These are phyloP conservation scores for Suhomyces coccinellae DNA, from an alignment of 1,139 yeast species.

Conservation along the genomic window DNA sequence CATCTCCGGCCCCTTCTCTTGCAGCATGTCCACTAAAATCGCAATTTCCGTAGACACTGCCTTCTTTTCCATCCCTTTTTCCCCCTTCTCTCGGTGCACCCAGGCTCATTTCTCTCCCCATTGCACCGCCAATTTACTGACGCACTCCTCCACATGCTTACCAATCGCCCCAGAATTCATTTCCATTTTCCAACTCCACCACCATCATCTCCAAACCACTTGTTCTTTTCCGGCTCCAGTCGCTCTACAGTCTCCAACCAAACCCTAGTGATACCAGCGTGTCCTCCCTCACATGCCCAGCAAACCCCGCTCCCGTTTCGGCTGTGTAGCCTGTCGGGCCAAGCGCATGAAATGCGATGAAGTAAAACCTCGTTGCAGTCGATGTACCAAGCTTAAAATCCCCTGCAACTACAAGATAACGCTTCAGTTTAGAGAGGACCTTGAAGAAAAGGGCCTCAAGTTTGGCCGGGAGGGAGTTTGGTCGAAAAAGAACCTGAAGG, in stretches of 20 bases:
- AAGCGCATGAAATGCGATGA: slow-evolving; percentile 45
- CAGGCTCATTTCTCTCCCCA: background rate
- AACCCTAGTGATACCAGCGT: background rate
- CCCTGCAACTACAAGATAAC: slow-evolving; percentile 27
- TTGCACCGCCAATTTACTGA: background rate
- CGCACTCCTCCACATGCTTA: slow-evolving; percentile 1
- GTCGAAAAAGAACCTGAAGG: slow-evolving; percentile 16
- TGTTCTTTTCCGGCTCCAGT: background rate
- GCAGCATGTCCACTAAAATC: background rate
- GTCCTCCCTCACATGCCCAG: slow-evolving; percentile 3
- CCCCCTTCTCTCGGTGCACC: background rate
- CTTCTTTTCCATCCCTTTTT: background rate
- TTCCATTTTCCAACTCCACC: background rate
- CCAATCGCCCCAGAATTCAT: slow-evolving; percentile 23
- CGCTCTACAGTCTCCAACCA: too few relatives aligned
- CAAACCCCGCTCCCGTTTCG: slow-evolving; percentile 16
- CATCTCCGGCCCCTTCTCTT: background rate
- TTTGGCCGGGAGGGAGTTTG: slow-evolving; percentile 38
- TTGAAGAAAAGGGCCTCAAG: slow-evolving; percentile 28
- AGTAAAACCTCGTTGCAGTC: slow-evolving; percentile 40
- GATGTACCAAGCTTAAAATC: slow-evolving; percentile 32
- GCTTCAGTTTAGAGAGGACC: slow-evolving; percentile 33
- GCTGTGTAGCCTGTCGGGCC: slow-evolving; percentile 21
- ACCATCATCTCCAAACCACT: background rate
- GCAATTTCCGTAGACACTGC: too few relatives aligned